These are phyloP conservation scores for Coemansia sp. DNA, from an alignment of 192 early-diverging fungal genomes.

Conservation along the genomic window DNA sequence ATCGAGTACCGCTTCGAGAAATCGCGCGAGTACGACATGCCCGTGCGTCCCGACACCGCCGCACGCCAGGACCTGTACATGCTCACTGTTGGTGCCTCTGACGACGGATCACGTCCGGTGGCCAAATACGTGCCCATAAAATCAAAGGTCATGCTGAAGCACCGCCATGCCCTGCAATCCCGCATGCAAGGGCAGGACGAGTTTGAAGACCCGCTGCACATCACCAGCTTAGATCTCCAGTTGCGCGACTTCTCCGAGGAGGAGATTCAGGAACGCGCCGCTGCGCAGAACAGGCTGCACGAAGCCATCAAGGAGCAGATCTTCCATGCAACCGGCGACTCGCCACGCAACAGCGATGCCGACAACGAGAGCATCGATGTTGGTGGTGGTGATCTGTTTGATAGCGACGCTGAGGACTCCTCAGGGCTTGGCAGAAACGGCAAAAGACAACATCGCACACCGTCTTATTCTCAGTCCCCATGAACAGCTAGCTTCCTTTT, in stretches of 20 bases:
- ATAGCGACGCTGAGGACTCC: constrained; percentile 11
- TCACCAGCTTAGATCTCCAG: constrained; percentile 39
- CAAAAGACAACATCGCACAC: constrained; percentile 14
- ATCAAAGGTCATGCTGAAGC: constrained; percentile 33
- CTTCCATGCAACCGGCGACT: constrained; percentile 9
- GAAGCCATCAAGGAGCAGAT: constrained; percentile 30
- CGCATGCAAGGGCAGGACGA: constrained; percentile 9
- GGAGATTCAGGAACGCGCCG: constrained; percentile 36
- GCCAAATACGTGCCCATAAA: constrained; percentile 41
- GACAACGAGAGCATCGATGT: constrained; percentile 35
- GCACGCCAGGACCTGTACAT: constrained; percentile 38
- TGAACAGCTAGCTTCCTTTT: background rate
- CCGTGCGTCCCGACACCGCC: constrained; percentile 14
- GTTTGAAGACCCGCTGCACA: constrained; percentile 23
- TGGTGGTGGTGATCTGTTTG: constrained; percentile 25
- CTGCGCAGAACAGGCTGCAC: constrained; percentile 23
- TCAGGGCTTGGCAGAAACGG: background rate
- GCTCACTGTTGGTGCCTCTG: constrained; percentile 16
- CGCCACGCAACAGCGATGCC: constrained; percentile 5
- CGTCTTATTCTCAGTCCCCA: constrained; percentile 30
- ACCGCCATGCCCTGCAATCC: background rate
- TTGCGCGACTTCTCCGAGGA: constrained; percentile 42
- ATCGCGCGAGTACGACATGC: constrained; percentile 41
- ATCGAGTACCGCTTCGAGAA: constrained; percentile 40
- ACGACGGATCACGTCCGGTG: background rate